phyloP scores from a whole-genome alignment of 257 asterid genomes.

The Capsicum pubescens region DNA sequence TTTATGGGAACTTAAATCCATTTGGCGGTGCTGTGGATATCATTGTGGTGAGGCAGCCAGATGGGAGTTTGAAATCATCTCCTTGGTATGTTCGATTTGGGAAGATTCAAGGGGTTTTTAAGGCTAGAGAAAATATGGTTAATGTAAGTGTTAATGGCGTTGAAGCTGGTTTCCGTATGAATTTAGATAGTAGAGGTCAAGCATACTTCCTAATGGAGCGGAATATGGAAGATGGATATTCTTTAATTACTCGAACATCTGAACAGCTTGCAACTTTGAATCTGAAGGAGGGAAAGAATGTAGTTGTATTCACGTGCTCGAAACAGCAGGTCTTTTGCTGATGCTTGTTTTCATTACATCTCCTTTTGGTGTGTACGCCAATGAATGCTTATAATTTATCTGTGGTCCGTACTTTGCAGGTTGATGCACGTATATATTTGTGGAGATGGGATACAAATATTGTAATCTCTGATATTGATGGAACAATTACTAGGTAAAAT shows the following conservation, averaged over 20 bases:
- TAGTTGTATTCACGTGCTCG: constrained; percentile 66
- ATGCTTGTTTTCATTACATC: constrained; percentile 4
- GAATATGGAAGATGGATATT: constrained; percentile 43
- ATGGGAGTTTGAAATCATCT: constrained; percentile 38
- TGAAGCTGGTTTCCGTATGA: constrained; percentile 65
- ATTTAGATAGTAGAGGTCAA: constrained; percentile 68
- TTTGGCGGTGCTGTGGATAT: constrained; percentile 45
- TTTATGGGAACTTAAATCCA: constrained; percentile 45
- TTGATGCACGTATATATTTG: constrained; percentile 71
- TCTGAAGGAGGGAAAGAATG: constrained; percentile 71
- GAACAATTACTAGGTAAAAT: constrained; percentile 74
- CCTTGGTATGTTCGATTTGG: constrained; percentile 45
- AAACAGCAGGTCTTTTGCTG: constrained; percentile 61
- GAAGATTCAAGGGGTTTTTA: constrained; percentile 50
- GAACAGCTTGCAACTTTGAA: constrained; percentile 68
- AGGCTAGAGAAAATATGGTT: constrained; percentile 68
- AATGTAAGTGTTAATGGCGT: constrained; percentile 62
- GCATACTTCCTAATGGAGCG: constrained; percentile 68
- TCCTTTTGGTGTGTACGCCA: background rate
- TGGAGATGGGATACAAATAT: constrained; percentile 76
- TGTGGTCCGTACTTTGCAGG: constrained; percentile 50
- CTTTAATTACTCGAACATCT: constrained; percentile 57
- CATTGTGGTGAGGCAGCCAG: constrained; percentile 38
- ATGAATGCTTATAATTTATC: constrained; percentile 25
- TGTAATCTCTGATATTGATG: constrained; percentile 86